Conservation (phyloP, 352 stramenopile species). For the Phytophthora fragariaefolia region DNA sequence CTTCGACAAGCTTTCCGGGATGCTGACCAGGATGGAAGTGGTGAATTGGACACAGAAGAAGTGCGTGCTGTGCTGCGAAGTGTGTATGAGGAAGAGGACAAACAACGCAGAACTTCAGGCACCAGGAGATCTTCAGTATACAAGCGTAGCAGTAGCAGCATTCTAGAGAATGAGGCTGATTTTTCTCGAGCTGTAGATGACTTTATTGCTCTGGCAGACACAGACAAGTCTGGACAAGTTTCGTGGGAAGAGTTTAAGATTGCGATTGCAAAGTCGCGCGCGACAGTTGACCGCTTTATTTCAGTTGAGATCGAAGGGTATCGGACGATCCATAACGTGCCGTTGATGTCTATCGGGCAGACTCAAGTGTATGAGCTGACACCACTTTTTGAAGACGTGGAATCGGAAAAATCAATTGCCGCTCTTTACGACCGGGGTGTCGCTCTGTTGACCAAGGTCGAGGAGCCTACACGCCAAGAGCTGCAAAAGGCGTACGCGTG, state of each 20-base stretch:
- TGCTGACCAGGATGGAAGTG: slow-evolving; percentile 76
- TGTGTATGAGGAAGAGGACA: slow-evolving; percentile 77
- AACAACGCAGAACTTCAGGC: slow-evolving; percentile 44
- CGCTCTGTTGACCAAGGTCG: slow-evolving; percentile 66
- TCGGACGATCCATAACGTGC: slow-evolving; percentile 66
- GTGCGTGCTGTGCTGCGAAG: slow-evolving; percentile 73
- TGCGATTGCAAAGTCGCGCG: slow-evolving; percentile 79
- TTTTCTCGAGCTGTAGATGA: slow-evolving; percentile 70
- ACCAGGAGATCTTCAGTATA: slow-evolving; percentile 38
- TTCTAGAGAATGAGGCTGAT: slow-evolving; percentile 63
- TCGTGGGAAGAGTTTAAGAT: slow-evolving; percentile 90
- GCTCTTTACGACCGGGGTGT: slow-evolving; percentile 76
- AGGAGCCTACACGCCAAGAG: slow-evolving; percentile 59
- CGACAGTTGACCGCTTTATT: slow-evolving; percentile 73
- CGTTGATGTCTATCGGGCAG: slow-evolving; percentile 71
- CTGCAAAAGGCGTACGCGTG: slow-evolving; percentile 81
- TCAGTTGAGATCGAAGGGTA: slow-evolving; percentile 83
- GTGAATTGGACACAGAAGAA: slow-evolving; percentile 80
- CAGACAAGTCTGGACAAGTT: slow-evolving; percentile 76
- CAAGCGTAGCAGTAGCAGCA: slow-evolving; percentile 57
- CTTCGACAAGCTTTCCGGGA: slow-evolving; percentile 79
- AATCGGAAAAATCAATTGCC: slow-evolving; percentile 69
- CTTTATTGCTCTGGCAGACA: slow-evolving; percentile 82
- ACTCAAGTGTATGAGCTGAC: slow-evolving; percentile 83
- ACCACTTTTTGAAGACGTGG: slow-evolving; percentile 75